Conservation (phyloP, 2,329 filamentous ascomycete species). For the Dactylellina cionopaga region DNA sequence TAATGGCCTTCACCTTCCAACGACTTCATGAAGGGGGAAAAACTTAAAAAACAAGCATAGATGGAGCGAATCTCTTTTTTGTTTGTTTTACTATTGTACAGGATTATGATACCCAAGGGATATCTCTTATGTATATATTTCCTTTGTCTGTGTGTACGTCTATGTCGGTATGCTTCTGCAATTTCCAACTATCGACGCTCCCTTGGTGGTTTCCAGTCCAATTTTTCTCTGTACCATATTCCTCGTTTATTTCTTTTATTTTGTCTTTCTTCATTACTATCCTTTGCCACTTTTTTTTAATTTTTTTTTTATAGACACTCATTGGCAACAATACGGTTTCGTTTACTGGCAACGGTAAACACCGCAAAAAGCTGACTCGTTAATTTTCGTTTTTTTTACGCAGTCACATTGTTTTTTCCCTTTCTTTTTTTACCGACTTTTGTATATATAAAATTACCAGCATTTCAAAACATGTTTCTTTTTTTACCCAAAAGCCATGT, state of each 20-base stretch:
- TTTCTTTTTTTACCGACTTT: conserved; percentile 27
- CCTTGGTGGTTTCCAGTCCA: conserved; percentile 37
- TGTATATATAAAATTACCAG: conserved; percentile 46
- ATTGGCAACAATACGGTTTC: conserved; percentile 42
- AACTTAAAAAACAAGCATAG: conserved; percentile 44
- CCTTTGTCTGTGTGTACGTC: conserved; percentile 21
- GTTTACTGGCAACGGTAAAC: background rate
- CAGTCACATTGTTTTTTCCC: background rate
- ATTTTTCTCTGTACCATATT: conserved; percentile 36
- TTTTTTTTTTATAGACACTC: conserved; percentile 43
- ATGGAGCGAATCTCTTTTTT: conserved; percentile 34
- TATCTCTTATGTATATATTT: conserved; percentile 54
- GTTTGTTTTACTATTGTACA: conserved; percentile 40
- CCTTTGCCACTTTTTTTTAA: conserved; percentile 1
- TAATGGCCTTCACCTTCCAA: conserved; percentile 44
- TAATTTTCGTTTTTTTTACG: conserved; percentile 8
- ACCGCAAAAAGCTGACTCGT: conserved; percentile 25
- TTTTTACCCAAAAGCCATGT: conserved; percentile 33
- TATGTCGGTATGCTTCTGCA: conserved; percentile 40
- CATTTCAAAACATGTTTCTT: conserved; percentile 19
- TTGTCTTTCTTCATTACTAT: conserved; percentile 12
- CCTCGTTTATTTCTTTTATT: conserved; percentile 5
- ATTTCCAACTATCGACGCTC: conserved; percentile 47
- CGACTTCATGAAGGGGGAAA: conserved; percentile 49
- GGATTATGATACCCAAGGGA: conserved; percentile 53